Conservation (phyloP, 2,329 filamentous ascomycete genomes). For the Phyllosticta capitalensis region DNA sequence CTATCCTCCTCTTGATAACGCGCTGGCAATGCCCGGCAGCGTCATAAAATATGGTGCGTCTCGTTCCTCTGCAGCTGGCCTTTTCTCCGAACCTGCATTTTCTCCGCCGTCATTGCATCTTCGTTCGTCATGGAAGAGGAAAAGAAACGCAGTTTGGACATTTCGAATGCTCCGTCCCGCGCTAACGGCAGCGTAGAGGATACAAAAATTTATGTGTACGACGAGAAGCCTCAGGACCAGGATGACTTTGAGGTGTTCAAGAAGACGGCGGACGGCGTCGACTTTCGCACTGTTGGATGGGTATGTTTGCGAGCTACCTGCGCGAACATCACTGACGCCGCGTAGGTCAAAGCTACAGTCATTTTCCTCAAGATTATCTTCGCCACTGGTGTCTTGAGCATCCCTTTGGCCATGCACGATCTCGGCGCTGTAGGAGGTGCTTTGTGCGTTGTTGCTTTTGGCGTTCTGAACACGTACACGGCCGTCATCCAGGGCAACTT, state of each 20-base stretch:
- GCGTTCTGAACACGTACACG: conserved; percentile 41
- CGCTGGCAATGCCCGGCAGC: neutral
- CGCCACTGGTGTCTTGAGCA: conserved; percentile 41
- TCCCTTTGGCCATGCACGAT: conserved; percentile 40
- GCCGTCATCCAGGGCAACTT: conserved; percentile 43
- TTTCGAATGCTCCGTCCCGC: neutral
- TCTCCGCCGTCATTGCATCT: neutral
- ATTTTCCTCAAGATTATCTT: conserved; percentile 30
- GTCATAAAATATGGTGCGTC: neutral
- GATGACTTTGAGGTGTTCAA: conserved; percentile 42
- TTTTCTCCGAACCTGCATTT: neutral
- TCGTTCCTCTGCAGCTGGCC: no score
- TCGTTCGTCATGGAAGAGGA: conserved; percentile 2
- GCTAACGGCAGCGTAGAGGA: conserved; percentile 11
- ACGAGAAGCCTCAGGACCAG: conserved; percentile 12
- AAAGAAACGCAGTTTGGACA: conserved; percentile 12
- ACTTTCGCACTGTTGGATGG: conserved; percentile 48
- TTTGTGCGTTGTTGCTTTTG: conserved; percentile 40
- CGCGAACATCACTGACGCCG: neutral
- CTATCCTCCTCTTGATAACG: neutral
- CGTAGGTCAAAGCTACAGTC: conserved; percentile 7
- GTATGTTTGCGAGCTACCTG: conserved; percentile 14
- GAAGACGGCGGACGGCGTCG: conserved; percentile 36
- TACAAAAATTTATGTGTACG: conserved; percentile 10
- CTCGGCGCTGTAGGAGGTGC: conserved; percentile 40